Evolutionary conservation across 2,329 filamentous ascomycete genomes (phyloP).

Genomic region (Neobulgaria alba): DNA sequence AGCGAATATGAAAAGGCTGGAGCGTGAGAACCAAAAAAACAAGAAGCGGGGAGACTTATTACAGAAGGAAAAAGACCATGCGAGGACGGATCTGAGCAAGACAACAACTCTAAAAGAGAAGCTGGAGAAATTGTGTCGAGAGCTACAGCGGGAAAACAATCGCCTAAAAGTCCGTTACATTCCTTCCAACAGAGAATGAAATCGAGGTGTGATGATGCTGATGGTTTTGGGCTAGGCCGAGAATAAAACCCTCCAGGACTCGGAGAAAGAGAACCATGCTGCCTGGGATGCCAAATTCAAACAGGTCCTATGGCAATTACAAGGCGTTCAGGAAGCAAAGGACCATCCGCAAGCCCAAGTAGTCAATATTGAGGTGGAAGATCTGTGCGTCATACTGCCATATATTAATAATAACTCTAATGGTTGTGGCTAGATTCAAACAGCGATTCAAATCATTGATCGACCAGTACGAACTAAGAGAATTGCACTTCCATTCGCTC

Average conservation of each 20-base stretch:
- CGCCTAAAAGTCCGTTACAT: constrained; percentile 70
- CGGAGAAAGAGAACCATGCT: constrained; percentile 71
- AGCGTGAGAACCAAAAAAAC: constrained; percentile 89
- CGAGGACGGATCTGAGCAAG: constrained; percentile 80
- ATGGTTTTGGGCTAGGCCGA: constrained; percentile 56
- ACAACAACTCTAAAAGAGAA: constrained; percentile 90
- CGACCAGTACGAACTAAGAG: constrained; percentile 92
- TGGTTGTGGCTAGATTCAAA: constrained; percentile 59
- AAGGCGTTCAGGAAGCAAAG: constrained; percentile 81
- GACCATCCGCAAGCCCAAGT: constrained; percentile 73
- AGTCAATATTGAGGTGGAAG: constrained; percentile 76
- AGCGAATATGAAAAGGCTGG: constrained; percentile 89
- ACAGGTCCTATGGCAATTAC: constrained; percentile 70
- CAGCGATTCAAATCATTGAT: constrained; percentile 88
- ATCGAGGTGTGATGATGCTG: constrained; percentile 11
- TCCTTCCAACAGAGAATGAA: background rate
- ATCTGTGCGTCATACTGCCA: constrained; percentile 1
- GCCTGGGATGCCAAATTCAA: constrained; percentile 82
- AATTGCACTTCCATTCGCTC: constrained; percentile 85
- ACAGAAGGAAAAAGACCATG: constrained; percentile 93
- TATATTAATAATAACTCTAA: constrained; percentile 11
- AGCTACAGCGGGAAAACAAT: constrained; percentile 95
- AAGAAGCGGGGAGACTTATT: constrained; percentile 91
- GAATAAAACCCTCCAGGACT: constrained; percentile 84
- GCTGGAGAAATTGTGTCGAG: constrained; percentile 88